Percentiles rank a stretch among this genome's conserved stretches.
phyloP scores from a whole-genome alignment of 306 rosid genomes.

The Albizia julibrissin region DNA sequence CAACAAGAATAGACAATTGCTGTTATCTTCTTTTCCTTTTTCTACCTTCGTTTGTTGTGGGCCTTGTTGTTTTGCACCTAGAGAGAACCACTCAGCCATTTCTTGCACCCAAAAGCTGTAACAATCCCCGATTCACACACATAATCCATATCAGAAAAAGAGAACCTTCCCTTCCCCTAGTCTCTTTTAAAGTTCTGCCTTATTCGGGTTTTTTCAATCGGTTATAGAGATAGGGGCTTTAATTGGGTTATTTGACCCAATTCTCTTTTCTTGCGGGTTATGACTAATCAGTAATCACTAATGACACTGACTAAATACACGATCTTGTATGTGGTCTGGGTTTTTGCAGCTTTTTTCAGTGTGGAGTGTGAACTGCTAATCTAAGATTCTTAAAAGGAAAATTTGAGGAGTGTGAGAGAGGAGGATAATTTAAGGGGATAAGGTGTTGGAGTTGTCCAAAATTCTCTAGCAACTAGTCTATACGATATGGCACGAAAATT shows the following conservation, averaged over 20 bases:
- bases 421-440: not conserved
- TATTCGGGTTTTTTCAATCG: constrained; percentile 24
- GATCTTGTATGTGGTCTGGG: constrained; percentile 36
- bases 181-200: constrained; percentile 33
- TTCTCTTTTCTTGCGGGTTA: constrained; percentile 17
- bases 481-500: constrained; percentile 74
- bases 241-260: constrained; percentile 32
- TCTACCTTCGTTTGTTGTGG: constrained; percentile 33
- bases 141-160: constrained; percentile 72
- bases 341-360: constrained; percentile 60
- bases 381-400: not conserved
- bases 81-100: constrained; percentile 91
- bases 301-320: not conserved
- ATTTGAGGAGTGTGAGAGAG: not conserved
- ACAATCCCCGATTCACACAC: constrained; percentile 54
- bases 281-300: not conserved
- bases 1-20: constrained; percentile 45
- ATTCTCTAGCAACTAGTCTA: constrained; percentile 41
- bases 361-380: not conserved
- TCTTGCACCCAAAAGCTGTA: constrained; percentile 52
- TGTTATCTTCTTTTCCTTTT: constrained; percentile 29
- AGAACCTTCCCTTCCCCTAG: constrained; percentile 31
- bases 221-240: not conserved
- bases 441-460: not conserved
- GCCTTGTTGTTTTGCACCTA: constrained; percentile 68